A percentile compares a stretch with the other conserved stretches of the same genome.
Evolutionary conservation across 352 stramenopile genomes (phyloP).

Genomic region (Halophytophthora batemanensis): DNA sequence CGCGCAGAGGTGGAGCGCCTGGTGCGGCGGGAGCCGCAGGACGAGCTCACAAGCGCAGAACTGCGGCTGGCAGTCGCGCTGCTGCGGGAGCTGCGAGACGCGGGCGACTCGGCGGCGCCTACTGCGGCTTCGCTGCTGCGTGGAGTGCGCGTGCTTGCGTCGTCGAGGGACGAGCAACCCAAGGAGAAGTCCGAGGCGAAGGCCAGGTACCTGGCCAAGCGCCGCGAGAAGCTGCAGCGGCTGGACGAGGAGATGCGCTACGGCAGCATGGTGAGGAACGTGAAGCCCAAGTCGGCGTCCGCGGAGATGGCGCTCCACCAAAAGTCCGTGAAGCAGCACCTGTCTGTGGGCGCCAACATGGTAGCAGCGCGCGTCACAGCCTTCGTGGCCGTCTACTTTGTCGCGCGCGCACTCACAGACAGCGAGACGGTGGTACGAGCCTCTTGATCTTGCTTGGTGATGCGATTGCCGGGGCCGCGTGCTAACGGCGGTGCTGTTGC

Average conservation of each 20-base stretch:
- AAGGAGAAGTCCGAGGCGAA: slow-evolving; percentile 16
- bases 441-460: neutral
- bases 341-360: slow-evolving; percentile 86
- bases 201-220: slow-evolving; percentile 39
- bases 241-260: slow-evolving; percentile 83
- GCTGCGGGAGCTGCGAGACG: slow-evolving; percentile 16
- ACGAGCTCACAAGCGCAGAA: slow-evolving; percentile 16
- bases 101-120: slow-evolving; percentile 18
- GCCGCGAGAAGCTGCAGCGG: slow-evolving; percentile 60
- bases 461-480: no score
- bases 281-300: slow-evolving; percentile 44
- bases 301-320: slow-evolving; percentile 55
- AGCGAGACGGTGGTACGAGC: slow-evolving; percentile 71
- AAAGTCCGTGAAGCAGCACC: slow-evolving; percentile 67
- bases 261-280: slow-evolving; percentile 66
- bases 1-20: slow-evolving; percentile 17
- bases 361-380: slow-evolving; percentile 74
- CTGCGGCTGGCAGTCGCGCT: slow-evolving; percentile 22
- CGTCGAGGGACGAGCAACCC: slow-evolving; percentile 1
- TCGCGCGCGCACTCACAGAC: slow-evolving; percentile 56
- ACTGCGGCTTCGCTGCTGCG: slow-evolving; percentile 22
- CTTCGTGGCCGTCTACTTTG: slow-evolving; percentile 80
- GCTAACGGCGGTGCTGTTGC: slow-evolving; percentile 11
- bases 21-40: slow-evolving; percentile 5
- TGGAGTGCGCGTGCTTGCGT: slow-evolving; percentile 7